Base-by-base conservation (phyloP, 2,329 filamentous ascomycete species). In the Colletotrichum musicola region DNA sequence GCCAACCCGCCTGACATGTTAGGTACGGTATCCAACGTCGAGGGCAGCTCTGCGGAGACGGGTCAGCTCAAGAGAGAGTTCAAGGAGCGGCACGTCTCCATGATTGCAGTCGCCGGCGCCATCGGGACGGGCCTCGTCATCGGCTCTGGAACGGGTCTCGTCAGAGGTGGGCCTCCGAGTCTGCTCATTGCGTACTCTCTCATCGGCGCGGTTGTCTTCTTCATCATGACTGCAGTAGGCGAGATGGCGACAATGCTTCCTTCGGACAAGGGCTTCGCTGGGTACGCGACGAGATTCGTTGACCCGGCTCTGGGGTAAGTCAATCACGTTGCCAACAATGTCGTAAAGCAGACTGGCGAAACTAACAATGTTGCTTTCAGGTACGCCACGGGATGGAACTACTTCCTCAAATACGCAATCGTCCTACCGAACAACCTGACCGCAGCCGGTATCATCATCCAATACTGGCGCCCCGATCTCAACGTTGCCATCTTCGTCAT, bases 151-250 rank as follows among this genome's bases (percentile, higher is more conserved):
- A 82, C 80, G 20, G 81, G 82, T 1, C 77, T 89, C 38, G 77
- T 81, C 1, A 83, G 79, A 4, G 84, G 84, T 54, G 86, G 86
- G 0, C 81, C 81, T 4, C 80, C 73, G 1, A 76, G 77, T 18
- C 71, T 81, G 1, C 69, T 83, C 1, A 78, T 83, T 57, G 78
- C 77, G 3, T 83, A 83, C 56, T 55, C 77, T 12, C 46, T 85
- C 74, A 72, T 85, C 72, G 82, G 79, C 53, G 73, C 83, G 4
- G 82, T 88, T 51, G 84, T 89, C 27, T 89, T 83, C 76, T 84
- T 84, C n/a, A 85, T 88, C 74, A 89, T 89, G 83, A 79, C 79
- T 16, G 77, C 75, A 12, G 71, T 80, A n/a, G 78, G 78, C 6
- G 79, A 81, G 64, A 77, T 77, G 75, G 73, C 73, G 1, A 65